These are phyloP conservation scores for Mortierella sp. DNA, from an alignment of 371 early-diverging fungal genomes.

Conservation along the genomic window DNA sequence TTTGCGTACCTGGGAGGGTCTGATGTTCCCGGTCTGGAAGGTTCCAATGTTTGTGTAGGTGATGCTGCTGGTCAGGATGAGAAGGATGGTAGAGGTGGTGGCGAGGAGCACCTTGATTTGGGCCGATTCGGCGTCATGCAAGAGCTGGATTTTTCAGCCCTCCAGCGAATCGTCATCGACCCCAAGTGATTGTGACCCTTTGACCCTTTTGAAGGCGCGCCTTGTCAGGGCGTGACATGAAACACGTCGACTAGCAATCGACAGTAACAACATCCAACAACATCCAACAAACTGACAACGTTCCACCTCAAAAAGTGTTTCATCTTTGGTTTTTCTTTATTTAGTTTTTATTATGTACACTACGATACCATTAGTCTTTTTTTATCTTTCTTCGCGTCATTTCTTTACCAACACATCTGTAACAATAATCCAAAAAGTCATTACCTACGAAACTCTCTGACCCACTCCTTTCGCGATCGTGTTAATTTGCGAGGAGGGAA, in stretches of 20 bases:
- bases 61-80: not conserved
- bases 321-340: not conserved
- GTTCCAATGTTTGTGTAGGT: not conserved
- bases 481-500: not conserved
- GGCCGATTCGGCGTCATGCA: constrained; percentile 45
- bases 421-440: not conserved
- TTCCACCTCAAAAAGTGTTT: not conserved
- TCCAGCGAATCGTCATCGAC: constrained; percentile 33
- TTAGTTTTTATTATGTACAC: not conserved
- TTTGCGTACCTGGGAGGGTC: constrained; percentile 12
- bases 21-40: not conserved
- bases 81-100: not conserved
- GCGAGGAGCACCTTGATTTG: constrained; percentile 22
- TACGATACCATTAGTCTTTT: constrained; percentile 4
- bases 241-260: not conserved
- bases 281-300: not conserved
- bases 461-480: too few species aligned
- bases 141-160: constrained; percentile 36
- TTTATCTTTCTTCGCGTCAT: too few species aligned
- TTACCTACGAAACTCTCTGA: not conserved
- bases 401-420: not conserved
- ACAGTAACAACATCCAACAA: not conserved
- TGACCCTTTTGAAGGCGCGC: not conserved
- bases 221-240: not conserved
- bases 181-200: constrained; percentile 19